phyloP scores from a whole-genome alignment of 1,284 basidiomycete genomes.

The Microbotryum lychnidis-dioicae region DNA sequence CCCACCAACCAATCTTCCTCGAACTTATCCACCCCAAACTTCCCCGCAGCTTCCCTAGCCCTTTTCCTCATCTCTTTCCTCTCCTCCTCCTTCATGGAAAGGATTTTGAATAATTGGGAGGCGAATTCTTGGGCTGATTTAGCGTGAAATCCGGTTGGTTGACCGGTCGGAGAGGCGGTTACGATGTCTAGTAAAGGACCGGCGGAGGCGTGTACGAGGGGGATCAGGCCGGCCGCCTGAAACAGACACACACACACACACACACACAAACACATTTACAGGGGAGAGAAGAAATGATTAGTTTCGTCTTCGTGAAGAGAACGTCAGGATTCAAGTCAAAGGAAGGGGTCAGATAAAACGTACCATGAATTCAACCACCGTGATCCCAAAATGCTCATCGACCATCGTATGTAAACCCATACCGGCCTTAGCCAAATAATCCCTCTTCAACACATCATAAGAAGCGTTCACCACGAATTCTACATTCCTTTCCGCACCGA shows the following conservation, averaged over 20 bases:
- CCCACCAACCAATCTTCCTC: conserved; percentile 45
- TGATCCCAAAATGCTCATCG: conserved; percentile 98
- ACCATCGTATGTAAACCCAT: conserved; percentile 95
- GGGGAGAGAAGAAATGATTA: not conserved
- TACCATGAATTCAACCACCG: conserved; percentile 95
- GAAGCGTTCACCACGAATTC: conserved; percentile 77
- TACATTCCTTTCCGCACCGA: conserved; percentile 63
- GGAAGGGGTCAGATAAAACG: conserved; percentile 29
- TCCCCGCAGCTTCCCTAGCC: conserved; percentile 61
- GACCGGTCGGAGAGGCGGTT: conserved; percentile 56
- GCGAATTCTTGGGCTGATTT: conserved; percentile 62
- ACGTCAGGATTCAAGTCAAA: not conserved
- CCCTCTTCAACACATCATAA: conserved; percentile 55
- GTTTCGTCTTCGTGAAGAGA: not conserved
- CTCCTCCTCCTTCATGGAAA: conserved; percentile 53
- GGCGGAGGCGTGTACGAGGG: conserved; percentile 84
- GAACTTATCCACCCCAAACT: conserved; percentile 70
- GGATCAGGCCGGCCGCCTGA: conserved; percentile 86
- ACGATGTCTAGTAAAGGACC: conserved; percentile 89
- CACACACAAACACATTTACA: too few species aligned
- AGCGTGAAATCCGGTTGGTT: conserved; percentile 77
- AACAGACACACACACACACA: not conserved
- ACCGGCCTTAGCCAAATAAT: conserved; percentile 61
- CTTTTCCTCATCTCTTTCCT: conserved; percentile 57
- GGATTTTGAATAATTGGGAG: conserved; percentile 54